These are phyloP conservation scores for Coemansia reversa DNA, from an alignment of 192 early-diverging fungal species.

Conservation along the genomic window DNA sequence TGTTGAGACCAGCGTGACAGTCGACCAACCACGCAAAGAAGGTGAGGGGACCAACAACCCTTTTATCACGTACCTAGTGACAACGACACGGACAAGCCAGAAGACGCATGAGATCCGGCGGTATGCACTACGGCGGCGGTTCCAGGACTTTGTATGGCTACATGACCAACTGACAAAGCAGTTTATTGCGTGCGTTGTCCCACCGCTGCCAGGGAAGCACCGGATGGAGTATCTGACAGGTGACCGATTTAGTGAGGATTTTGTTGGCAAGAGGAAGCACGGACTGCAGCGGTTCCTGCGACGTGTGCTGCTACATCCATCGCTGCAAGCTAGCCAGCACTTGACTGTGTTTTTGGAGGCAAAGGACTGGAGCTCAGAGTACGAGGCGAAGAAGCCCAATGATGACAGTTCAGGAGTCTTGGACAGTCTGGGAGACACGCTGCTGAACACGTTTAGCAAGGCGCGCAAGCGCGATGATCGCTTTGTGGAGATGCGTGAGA, in stretches of 20 bases:
- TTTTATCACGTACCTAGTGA: slow-evolving; percentile 82
- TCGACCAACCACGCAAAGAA: slow-evolving; percentile 84
- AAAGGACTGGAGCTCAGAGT: slow-evolving; percentile 66
- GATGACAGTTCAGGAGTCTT: slow-evolving; percentile 62
- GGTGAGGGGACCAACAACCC: slow-evolving; percentile 80
- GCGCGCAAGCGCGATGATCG: slow-evolving; percentile 84
- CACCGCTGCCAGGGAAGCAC: slow-evolving; percentile 90
- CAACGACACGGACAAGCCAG: slow-evolving; percentile 53
- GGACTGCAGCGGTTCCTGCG: slow-evolving; percentile 84
- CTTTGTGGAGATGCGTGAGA: slow-evolving; percentile 81
- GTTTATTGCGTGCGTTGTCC: slow-evolving; percentile 78
- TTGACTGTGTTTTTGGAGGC: slow-evolving; percentile 83
- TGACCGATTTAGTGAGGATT: slow-evolving; percentile 89
- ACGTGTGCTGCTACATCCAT: slow-evolving; percentile 79
- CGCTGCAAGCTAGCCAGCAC: slow-evolving; percentile 66
- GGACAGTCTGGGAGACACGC: slow-evolving; percentile 78
- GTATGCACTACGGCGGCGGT: slow-evolving; percentile 79
- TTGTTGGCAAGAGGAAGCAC: slow-evolving; percentile 75
- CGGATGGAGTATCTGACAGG: slow-evolving; percentile 94
- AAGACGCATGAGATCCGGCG: slow-evolving; percentile 37
- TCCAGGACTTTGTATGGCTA: slow-evolving; percentile 94
- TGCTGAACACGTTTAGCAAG: slow-evolving; percentile 89
- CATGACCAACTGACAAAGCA: slow-evolving; percentile 70
- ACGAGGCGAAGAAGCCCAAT: slow-evolving; percentile 56
- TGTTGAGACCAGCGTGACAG: slow-evolving; percentile 56